Evolutionary conservation across 306 rosid species (phyloP).

Genomic region (Prunus salicina): DNA sequence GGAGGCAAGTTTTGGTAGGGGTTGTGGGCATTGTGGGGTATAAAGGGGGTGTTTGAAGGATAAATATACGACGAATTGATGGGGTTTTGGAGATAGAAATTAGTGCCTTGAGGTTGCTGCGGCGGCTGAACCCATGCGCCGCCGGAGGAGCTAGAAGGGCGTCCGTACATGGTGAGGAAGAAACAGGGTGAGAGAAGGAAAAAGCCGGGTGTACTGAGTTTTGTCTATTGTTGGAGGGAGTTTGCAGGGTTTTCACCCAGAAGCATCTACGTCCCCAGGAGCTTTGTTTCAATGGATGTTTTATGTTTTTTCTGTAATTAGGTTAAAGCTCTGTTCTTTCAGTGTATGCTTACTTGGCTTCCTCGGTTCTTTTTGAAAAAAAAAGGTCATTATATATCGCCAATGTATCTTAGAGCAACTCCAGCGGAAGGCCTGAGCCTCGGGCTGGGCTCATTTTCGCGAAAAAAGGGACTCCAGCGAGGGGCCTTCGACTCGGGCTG

Average conservation of each 20-base stretch:
- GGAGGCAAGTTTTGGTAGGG: neutral
- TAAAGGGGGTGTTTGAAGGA: neutral
- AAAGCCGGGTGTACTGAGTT: neutral
- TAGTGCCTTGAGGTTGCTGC: neutral
- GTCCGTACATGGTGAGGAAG: conserved; percentile 43
- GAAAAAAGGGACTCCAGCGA: no score
- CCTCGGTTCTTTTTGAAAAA: no score
- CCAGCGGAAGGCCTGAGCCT: no score
- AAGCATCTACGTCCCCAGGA: no score
- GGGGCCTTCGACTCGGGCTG: no score
- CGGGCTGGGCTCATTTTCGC: no score
- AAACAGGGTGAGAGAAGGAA: neutral
- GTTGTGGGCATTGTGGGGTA: conserved; percentile 1
- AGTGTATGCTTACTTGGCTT: no score
- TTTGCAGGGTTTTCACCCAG: neutral
- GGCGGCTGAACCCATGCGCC: conserved; percentile 21
- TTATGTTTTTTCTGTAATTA: no score
- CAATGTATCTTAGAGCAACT: no score
- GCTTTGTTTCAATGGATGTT: no score
- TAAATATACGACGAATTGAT: conserved; percentile 4
- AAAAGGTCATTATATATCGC: no score
- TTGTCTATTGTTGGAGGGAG: neutral
- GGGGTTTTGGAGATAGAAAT: neutral
- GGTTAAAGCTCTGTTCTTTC: no score
- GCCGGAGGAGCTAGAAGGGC: conserved; percentile 11